Evolutionary conservation across 192 early-diverging fungal species (phyloP).

Genomic region (Backusella psychrophila): DNA sequence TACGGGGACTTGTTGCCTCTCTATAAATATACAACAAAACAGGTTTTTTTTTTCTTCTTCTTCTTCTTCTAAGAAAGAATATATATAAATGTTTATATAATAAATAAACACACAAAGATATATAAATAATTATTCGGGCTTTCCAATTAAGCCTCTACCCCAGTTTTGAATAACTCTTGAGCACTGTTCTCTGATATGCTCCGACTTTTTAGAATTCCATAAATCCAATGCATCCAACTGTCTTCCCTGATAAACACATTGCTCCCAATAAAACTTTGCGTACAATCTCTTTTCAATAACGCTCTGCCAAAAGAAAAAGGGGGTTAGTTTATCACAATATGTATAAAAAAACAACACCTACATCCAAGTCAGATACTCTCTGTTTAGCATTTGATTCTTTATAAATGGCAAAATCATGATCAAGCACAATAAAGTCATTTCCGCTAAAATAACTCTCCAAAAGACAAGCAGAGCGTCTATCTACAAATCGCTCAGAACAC

Average conservation of each 20-base stretch:
- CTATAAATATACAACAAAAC: neutral
- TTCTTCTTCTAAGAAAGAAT: neutral
- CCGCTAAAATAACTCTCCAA: conserved; percentile 51
- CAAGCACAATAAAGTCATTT: conserved; percentile 53
- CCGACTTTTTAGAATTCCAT: conserved; percentile 47
- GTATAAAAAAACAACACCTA: conserved; percentile 13
- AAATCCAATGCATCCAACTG: conserved; percentile 47
- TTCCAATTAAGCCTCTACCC: conserved; percentile 36
- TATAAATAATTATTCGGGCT: conserved; percentile 25
- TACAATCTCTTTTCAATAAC: conserved; percentile 54
- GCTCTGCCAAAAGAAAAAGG: conserved; percentile 35
- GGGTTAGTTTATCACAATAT: neutral
- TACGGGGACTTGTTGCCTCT: neutral
- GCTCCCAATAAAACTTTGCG: conserved; percentile 55
- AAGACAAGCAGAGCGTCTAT: conserved; percentile 54
- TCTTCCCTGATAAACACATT: conserved; percentile 54
- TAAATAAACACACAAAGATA: neutral
- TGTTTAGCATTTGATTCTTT: conserved; percentile 16
- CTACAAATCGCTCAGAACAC: conserved; percentile 59
- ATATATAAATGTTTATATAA: neutral
- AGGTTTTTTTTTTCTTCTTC: neutral
- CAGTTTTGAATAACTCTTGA: conserved; percentile 36
- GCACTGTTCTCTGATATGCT: conserved; percentile 38
- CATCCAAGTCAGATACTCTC: conserved; percentile 40
- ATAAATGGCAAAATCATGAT: conserved; percentile 43